Evolutionary conservation across 768 basidiomycete genomes (phyloP).

Genomic region (Hygrophorus russula): DNA sequence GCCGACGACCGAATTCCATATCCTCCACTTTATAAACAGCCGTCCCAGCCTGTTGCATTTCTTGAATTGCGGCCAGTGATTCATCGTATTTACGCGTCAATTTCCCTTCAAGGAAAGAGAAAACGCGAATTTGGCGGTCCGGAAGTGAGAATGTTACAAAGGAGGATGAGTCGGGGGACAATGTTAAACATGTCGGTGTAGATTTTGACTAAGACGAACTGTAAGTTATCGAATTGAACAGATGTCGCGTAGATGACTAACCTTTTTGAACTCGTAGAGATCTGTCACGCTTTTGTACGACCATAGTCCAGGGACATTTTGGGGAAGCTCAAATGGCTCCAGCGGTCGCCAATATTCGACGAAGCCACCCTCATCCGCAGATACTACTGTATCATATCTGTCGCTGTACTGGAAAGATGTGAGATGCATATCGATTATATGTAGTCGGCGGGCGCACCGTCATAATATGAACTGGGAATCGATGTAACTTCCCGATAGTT

Average conservation of each 20-base stretch:
- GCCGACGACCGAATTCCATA: conserved; percentile 98
- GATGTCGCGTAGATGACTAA: conserved; percentile 16
- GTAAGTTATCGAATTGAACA: neutral
- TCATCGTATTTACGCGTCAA: conserved; percentile 92
- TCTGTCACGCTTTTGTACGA: conserved; percentile 86
- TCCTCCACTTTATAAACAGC: conserved; percentile 88
- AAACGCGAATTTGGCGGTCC: conserved; percentile 89
- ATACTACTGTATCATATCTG: conserved; percentile 82
- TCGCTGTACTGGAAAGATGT: conserved; percentile 64
- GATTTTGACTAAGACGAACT: conserved; percentile 60
- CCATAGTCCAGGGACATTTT: conserved; percentile 74
- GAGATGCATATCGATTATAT: neutral
- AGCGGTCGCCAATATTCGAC: conserved; percentile 92
- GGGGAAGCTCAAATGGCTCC: conserved; percentile 82
- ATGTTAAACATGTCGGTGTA: conserved; percentile 80
- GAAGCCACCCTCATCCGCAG: conserved; percentile 90
- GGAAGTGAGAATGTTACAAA: conserved; percentile 93
- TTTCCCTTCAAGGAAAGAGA: conserved; percentile 85
- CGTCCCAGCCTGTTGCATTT: conserved; percentile 99
- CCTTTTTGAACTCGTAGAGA: conserved; percentile 98
- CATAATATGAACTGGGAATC: conserved; percentile 86
- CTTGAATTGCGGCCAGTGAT: conserved; percentile 82
- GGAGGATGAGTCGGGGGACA: conserved; percentile 81
- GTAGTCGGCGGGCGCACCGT: conserved; percentile 39
- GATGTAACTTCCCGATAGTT: conserved; percentile 69